Conservation (phyloP, 2,329 filamentous ascomycete species). For the Aspergillus udagawae region DNA sequence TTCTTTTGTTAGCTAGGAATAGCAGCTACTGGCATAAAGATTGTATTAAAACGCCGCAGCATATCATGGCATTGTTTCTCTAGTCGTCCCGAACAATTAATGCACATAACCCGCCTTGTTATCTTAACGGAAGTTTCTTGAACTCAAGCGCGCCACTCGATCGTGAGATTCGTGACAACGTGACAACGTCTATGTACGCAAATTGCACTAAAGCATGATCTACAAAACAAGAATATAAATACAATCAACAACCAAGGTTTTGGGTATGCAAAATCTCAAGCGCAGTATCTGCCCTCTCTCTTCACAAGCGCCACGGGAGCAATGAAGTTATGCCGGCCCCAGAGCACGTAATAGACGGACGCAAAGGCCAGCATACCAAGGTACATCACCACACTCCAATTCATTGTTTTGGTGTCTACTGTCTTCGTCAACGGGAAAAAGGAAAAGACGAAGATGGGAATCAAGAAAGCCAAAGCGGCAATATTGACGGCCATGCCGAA, state of each 20-base stretch:
- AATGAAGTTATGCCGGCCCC: slow-evolving; percentile 40
- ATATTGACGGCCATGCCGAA: slow-evolving; percentile 44
- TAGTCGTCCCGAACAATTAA: no score
- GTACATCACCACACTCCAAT: slow-evolving; percentile 47
- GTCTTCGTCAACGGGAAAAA: slow-evolving; percentile 41
- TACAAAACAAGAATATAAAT: not conserved
- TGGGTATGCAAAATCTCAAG: not conserved
- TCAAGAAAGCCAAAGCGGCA: slow-evolving; percentile 37
- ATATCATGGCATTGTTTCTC: no score
- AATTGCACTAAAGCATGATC: not conserved
- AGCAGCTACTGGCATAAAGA: no score
- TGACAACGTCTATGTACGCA: not conserved
- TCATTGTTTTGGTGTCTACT: slow-evolving; percentile 40
- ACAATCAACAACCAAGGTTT: not conserved
- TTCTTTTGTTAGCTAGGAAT: no score
- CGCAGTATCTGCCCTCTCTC: slow-evolving; percentile 12
- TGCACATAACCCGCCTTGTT: no score
- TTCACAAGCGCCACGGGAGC: slow-evolving; percentile 36
- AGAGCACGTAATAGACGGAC: slow-evolving; percentile 40
- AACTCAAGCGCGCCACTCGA: not conserved
- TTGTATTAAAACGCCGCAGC: no score
- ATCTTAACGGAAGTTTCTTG: not conserved
- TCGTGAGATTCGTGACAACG: no score
- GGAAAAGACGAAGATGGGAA: slow-evolving; percentile 39
- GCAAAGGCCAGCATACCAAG: slow-evolving; percentile 42